phyloP scores from a whole-genome alignment of 202 grass and related monocot genomes.

The Zizania palustris region DNA sequence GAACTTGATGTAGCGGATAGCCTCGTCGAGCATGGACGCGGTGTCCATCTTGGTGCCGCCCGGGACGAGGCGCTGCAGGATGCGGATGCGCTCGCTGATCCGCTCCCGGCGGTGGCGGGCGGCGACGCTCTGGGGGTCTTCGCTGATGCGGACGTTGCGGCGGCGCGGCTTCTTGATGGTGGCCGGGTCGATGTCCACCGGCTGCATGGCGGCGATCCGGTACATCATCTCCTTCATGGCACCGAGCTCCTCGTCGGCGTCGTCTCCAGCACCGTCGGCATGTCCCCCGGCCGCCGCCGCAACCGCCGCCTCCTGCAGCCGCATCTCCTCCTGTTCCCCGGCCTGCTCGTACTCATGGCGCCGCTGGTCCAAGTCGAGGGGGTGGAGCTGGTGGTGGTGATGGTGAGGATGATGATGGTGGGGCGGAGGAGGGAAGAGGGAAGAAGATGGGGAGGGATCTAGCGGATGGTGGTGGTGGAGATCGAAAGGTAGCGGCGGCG shows the following conservation, averaged over 20 bases:
- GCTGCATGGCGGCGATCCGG: constrained; percentile 94
- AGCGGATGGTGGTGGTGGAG: constrained; percentile 30
- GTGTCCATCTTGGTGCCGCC: constrained; percentile 99
- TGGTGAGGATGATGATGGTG: neutral
- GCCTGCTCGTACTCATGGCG: constrained; percentile 37
- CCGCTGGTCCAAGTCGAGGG: constrained; percentile 45
- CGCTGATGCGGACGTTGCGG: constrained; percentile 95
- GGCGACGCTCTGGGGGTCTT: constrained; percentile 92
- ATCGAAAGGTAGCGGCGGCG: constrained; percentile 40
- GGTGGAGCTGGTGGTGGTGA: neutral
- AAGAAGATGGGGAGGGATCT: constrained; percentile 50
- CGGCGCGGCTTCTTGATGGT: constrained; percentile 83
- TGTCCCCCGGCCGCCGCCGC: neutral
- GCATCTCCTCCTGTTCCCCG: constrained; percentile 35
- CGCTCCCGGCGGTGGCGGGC: constrained; percentile 86
- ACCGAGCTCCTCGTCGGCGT: constrained; percentile 74
- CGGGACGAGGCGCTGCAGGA: constrained; percentile 93
- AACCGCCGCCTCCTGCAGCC: constrained; percentile 19
- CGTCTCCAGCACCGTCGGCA: constrained; percentile 12
- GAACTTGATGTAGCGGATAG: constrained; percentile 98
- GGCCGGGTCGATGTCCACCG: constrained; percentile 89
- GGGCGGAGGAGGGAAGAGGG: constrained; percentile 38
- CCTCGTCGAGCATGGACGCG: constrained; percentile 96
- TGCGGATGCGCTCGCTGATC: constrained; percentile 93
- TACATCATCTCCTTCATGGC: constrained; percentile 99